Base-by-base conservation (phyloP, 139 green algal genomes). In the Microglena sp. region DNA sequence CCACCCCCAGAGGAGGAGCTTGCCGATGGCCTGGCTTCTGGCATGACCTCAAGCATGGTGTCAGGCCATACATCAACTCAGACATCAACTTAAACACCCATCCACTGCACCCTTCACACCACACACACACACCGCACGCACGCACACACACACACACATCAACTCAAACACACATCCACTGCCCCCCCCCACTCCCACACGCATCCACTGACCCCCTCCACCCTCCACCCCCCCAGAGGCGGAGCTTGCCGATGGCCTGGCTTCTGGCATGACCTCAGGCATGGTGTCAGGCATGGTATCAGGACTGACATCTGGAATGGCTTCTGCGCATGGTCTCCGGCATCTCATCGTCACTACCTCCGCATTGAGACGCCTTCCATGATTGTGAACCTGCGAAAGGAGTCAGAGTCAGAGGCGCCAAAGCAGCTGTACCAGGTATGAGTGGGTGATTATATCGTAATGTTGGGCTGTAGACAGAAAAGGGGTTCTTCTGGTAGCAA, bases 371-470 rank as follows among this genome's bases (percentile, higher is more conserved):
- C 87, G 3, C 92, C 92, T 2, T 84, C 89, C 50, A 82, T 84
- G 18, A 83, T 91, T 33, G 69, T 94, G 26, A 87, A 98, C 72
- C 77, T 98, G 59, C 86, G 92, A 33, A 98, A 98, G 76, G 77
- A 66, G 24, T 45, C 67, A 1, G 78, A 82, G 54, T 73, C 34
- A 45, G 66, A 50, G 50, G 66, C 57, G 30, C 65, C 73, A 31
- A 62, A 59, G 46, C 72, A 77, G 67, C 72, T 90, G 62, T 89
- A 90, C 72, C 74, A 70, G 54, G 79, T 88, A 55, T 4, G 35
- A n/a, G 32, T 45, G 32, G 43, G 33, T n/a, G 22, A 22, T 33
- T 58, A 5, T 43, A 30, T 22, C 62, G 27, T 26, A 8, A 22
- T 3, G 46, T 50, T 50, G 40, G 11, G 40, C n/a, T n/a, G n/a